Conservation (phyloP, 768 basidiomycete genomes). For the Leucocoprinus birnbaumii region DNA sequence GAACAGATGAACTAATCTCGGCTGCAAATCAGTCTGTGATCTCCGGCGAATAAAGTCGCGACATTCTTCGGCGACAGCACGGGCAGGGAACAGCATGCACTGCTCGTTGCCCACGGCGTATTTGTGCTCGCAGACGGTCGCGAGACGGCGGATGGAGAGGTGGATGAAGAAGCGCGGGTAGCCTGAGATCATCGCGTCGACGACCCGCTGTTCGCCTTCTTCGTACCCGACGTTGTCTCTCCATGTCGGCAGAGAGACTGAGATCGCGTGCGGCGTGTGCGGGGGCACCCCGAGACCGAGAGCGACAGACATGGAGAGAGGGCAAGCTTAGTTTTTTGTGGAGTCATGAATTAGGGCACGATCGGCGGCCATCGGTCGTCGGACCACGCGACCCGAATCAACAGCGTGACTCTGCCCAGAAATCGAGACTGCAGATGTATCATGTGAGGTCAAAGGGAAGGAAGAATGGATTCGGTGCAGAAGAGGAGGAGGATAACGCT, state of each 20-base stretch:
- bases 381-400: too few relatives aligned
- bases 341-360: too few relatives aligned
- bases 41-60: constrained; percentile 66
- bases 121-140: constrained; percentile 69
- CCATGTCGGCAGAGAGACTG: constrained; percentile 95
- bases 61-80: constrained; percentile 70
- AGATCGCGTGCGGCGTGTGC: constrained; percentile 83
- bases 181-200: constrained; percentile 79
- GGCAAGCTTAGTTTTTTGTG: background rate
- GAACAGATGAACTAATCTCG: constrained; percentile 66
- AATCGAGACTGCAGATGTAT: too few relatives aligned
- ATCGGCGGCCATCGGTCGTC: too few relatives aligned
- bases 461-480: too few relatives aligned
- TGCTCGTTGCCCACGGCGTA: constrained; percentile 70
- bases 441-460: too few relatives aligned
- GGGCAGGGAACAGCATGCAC: constrained; percentile 79
- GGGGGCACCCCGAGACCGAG: constrained; percentile 59
- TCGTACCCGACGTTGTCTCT: constrained; percentile 89
- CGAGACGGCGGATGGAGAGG: constrained; percentile 84
- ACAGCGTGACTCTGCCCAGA: too few relatives aligned
- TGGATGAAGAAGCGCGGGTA: constrained; percentile 97
- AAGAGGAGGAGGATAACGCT: constrained; percentile 2
- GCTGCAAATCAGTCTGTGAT: constrained; percentile 36
- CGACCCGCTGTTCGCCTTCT: constrained; percentile 78
- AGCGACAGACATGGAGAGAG: constrained; percentile 23